phyloP scores from a whole-genome alignment of 2,329 filamentous ascomycete genomes.

The Xylariomycetidae sp. region DNA sequence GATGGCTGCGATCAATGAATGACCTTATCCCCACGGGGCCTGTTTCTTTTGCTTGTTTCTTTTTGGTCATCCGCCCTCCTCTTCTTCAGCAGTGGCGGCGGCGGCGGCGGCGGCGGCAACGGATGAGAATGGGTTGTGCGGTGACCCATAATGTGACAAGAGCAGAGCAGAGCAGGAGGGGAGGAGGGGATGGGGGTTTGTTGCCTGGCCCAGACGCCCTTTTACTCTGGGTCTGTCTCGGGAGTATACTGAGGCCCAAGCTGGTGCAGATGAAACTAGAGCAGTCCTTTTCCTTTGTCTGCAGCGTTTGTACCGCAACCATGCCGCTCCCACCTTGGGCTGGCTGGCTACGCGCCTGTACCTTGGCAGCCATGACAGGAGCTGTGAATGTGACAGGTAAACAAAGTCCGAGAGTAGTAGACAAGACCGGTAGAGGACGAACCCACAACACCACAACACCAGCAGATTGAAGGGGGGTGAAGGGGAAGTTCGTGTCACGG shows the following conservation, averaged over 20 bases:
- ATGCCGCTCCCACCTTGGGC: slow-evolving; percentile 16
- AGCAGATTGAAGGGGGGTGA: too few species aligned
- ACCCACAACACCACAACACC: too few species aligned
- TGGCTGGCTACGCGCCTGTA: background rate
- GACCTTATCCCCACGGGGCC: slow-evolving; percentile 14
- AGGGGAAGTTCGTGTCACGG: too few species aligned
- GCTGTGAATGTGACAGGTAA: slow-evolving; percentile 7
- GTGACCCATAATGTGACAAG: background rate
- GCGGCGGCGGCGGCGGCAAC: background rate
- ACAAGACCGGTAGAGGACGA: too few species aligned
- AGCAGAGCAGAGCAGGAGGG: background rate
- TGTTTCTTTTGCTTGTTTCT: background rate
- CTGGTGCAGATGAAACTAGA: slow-evolving; percentile 14
- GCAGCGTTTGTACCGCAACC: slow-evolving; percentile 14
- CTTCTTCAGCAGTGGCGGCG: background rate
- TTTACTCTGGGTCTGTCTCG: slow-evolving; percentile 29
- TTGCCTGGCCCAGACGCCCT: background rate
- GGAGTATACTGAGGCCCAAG: slow-evolving; percentile 31
- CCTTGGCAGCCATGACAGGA: background rate
- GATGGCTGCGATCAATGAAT: slow-evolving; percentile 12
- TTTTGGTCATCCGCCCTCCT: background rate
- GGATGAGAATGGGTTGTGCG: slow-evolving; percentile 1
- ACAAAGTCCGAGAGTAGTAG: slow-evolving; percentile 14
- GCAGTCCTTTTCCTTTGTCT: slow-evolving; percentile 12
- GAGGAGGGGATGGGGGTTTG: background rate